Evolutionary conservation across 805 yeast genomes (phyloP).

Genomic region (Millerozyma miso): DNA sequence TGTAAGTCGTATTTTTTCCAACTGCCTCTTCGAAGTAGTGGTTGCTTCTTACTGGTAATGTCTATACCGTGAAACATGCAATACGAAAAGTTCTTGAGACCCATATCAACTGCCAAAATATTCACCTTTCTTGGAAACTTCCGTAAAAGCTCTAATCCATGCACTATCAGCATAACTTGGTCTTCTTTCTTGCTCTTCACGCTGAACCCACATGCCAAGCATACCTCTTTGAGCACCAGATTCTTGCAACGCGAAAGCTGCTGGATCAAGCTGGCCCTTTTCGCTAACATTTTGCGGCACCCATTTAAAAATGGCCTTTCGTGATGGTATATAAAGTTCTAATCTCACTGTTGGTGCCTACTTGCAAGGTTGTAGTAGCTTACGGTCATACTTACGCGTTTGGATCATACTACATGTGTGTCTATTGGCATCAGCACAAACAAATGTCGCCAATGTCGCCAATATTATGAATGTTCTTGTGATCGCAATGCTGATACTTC

Average conservation of each 20-base stretch:
- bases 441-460: too few relatives aligned
- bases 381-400: too few relatives aligned
- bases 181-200: constrained; percentile 13
- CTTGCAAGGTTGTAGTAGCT: too few relatives aligned
- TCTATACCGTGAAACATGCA: constrained; percentile 16
- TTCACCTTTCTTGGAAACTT: constrained; percentile 7
- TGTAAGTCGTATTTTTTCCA: constrained; percentile 16
- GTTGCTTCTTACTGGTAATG: neutral
- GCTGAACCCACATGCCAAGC: constrained; percentile 18
- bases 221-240: constrained; percentile 10
- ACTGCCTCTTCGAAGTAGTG: neutral
- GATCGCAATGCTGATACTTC: too few relatives aligned
- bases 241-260: constrained; percentile 6
- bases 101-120: constrained; percentile 34
- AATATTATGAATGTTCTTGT: too few relatives aligned
- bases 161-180: constrained; percentile 8
- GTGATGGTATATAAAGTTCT: too few relatives aligned
- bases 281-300: too few relatives aligned
- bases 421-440: neutral
- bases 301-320: too few relatives aligned
- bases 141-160: constrained; percentile 6
- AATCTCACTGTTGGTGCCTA: too few relatives aligned
- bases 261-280: neutral
- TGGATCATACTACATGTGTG: neutral
- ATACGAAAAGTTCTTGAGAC: constrained; percentile 39